Percentiles rank a stretch among this genome's conserved stretches.
Conservation (phyloP, 2,329 filamentous ascomycete genomes). For the Phialophora macrospora region DNA sequence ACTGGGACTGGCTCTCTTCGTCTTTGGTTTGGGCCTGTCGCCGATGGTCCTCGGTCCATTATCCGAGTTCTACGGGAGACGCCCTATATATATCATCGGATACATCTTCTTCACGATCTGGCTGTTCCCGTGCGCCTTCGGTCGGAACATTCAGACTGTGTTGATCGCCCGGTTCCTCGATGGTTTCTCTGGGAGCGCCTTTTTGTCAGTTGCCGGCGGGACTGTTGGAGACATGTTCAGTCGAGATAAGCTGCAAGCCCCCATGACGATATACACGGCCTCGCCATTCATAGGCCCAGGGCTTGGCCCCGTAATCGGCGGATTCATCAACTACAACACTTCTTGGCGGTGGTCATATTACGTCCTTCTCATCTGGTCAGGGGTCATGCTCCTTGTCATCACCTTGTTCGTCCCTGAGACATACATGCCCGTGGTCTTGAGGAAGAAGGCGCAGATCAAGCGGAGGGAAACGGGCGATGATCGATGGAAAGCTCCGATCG, state of each 20-base stretch:
- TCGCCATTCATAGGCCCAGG: conserved; percentile 66
- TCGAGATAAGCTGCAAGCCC: conserved; percentile 67
- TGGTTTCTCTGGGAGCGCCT: conserved; percentile 59
- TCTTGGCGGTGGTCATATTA: conserved; percentile 80
- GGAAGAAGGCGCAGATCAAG: conserved; percentile 68
- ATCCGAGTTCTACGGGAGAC: conserved; percentile 79
- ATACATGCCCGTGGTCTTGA: conserved; percentile 73
- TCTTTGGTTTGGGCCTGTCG: conserved; percentile 72
- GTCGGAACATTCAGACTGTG: conserved; percentile 80
- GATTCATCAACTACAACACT: conserved; percentile 71
- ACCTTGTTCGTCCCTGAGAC: conserved; percentile 77
- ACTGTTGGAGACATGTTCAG: conserved; percentile 78
- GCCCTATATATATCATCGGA: conserved; percentile 77
- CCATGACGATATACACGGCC: conserved; percentile 76
- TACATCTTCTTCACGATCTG: conserved; percentile 78
- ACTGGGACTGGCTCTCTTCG: conserved; percentile 80
- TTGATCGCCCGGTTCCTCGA: conserved; percentile 75
- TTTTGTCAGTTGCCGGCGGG: conserved; percentile 70
- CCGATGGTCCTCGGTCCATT: conserved; percentile 68
- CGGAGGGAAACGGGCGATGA: conserved; percentile 73
- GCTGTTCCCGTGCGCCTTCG: conserved; percentile 79
- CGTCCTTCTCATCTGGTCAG: conserved; percentile 74
- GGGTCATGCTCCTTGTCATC: conserved; percentile 63
- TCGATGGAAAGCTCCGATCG: conserved; percentile 72
- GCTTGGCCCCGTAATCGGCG: conserved; percentile 37